Base-by-base conservation (phyloP, 1,139 yeast genomes). In the Blastobotrys arbuscula region DNA sequence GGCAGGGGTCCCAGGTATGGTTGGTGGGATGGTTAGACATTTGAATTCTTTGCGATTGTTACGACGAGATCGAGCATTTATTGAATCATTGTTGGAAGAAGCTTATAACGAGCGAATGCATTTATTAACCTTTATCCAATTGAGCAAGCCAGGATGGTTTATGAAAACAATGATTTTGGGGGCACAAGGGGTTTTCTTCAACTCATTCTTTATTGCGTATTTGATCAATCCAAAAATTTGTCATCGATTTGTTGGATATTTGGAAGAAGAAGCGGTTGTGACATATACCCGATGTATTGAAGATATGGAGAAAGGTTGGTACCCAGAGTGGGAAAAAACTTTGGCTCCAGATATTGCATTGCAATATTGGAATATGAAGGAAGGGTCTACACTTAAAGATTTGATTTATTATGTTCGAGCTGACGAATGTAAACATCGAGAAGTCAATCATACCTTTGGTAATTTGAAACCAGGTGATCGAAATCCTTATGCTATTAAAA, bases 31-130 rank as follows among this genome's bases (percentile, higher is more conserved):
- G 63, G 62, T 82, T 43, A 75, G 89, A 53, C 87, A 82, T 59
- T 71, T 82, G 57, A 81, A 79, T 57, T 76, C 85, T 1, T 65
- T 82, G 44, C 69, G 89, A 55, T 63, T 81, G 42, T 69, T 82
- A 56, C 73, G 74, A 56, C 69, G 90, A 53, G 92, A 84, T 61
- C 78, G 79, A 57, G 90, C 87, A 1, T 84, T 89, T 85, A 76
- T 84, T 54, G 87, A 84, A 63, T 81, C 89, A 1, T 69, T 84
- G 39, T 69, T 79, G 36, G 90, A 84, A 59, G 92, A 84, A 60
- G 89, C 90, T 1, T 83, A 82, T 67, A 84, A 84, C 59, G 92
- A 84, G 66, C 74, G 89, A 61, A 83, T 84, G 84, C 92, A 84
- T 59, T 71, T 84, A 45, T 68, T 84, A 53, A 83, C 89, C 0